phyloP scores from a whole-genome alignment of 345 rosid genomes.

The Hibiscus tridactylites region DNA sequence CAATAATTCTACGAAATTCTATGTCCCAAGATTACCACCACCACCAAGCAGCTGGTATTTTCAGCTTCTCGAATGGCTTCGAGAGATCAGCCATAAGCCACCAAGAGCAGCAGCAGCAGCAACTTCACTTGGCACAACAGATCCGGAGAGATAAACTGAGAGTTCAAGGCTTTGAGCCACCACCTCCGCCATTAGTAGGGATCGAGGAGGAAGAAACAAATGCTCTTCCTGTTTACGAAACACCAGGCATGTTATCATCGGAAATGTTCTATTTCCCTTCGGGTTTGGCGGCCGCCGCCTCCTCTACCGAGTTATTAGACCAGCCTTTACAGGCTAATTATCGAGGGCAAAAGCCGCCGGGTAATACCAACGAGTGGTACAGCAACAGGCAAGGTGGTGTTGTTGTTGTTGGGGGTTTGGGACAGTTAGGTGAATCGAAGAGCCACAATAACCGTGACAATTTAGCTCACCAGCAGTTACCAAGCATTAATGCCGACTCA shows the following conservation, averaged over 20 bases:
- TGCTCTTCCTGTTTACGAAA: slow-evolving; percentile 56
- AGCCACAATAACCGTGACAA: slow-evolving; percentile 21
- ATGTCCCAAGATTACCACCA: slow-evolving; percentile 76
- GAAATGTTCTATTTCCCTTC: slow-evolving; percentile 85
- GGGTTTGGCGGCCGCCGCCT: slow-evolving; percentile 18
- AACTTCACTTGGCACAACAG: slow-evolving; percentile 52
- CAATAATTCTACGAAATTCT: slow-evolving; percentile 34
- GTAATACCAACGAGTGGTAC: slow-evolving; percentile 38
- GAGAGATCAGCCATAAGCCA: slow-evolving; percentile 34
- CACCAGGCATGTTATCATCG: slow-evolving; percentile 70
- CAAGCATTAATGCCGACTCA: slow-evolving; percentile 56
- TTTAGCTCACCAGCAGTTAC: slow-evolving; percentile 42
- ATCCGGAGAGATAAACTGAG: slow-evolving; percentile 65
- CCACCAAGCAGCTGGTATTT: slow-evolving; percentile 39
- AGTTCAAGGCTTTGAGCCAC: slow-evolving; percentile 31
- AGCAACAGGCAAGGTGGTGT: slow-evolving; percentile 24
- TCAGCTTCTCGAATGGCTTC: slow-evolving; percentile 69
- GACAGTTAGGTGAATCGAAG: slow-evolving; percentile 29
- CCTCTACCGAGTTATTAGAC: slow-evolving; percentile 30
- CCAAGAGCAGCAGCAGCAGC: slow-evolving; percentile 25
- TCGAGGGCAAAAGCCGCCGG: slow-evolving; percentile 12
- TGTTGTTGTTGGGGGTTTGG: slow-evolving; percentile 22
- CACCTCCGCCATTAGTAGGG: slow-evolving; percentile 44
- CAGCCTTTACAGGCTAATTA: slow-evolving; percentile 28
- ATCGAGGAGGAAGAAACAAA: slow-evolving; percentile 44